Percentiles rank a stretch among this genome's conserved stretches.
These are phyloP conservation scores for Haplosporangium gracile DNA, from an alignment of 192 early-diverging fungal genomes.

Conservation along the genomic window DNA sequence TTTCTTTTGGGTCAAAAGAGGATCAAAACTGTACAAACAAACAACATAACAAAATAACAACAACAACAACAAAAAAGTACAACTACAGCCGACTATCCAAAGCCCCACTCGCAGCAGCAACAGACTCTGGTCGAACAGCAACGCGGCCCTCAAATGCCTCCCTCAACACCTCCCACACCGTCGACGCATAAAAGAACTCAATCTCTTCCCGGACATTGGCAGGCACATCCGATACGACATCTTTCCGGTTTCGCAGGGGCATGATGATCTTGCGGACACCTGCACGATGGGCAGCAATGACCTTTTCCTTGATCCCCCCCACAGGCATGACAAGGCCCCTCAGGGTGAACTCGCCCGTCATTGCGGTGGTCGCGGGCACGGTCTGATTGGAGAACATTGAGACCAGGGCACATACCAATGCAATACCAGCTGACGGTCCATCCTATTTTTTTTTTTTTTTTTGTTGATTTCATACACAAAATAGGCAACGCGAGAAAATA, in stretches of 20 bases:
- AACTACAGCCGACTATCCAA: constrained; percentile 36
- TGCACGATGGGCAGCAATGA: constrained; percentile 81
- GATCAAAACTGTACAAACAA: background rate
- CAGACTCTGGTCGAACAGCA: background rate
- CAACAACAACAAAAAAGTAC: background rate
- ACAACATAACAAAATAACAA: too few species aligned
- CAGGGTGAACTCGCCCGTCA: constrained; percentile 90
- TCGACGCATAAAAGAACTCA: constrained; percentile 74
- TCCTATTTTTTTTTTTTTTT: constrained; percentile 55
- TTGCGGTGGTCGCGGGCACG: constrained; percentile 68
- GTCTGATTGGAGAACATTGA: constrained; percentile 73
- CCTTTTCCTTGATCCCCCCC: constrained; percentile 89
- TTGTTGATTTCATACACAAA: background rate
- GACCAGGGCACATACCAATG: constrained; percentile 81
- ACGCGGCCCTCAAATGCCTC: constrained; percentile 59
- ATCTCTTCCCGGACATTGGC: constrained; percentile 70
- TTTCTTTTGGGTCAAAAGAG: too few species aligned
- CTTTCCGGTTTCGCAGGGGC: constrained; percentile 75
- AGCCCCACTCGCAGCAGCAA: background rate
- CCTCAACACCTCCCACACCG: constrained; percentile 72
- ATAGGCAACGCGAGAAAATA: too few species aligned
- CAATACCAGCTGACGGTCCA: constrained; percentile 76
- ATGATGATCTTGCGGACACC: constrained; percentile 77
- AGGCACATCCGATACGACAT: constrained; percentile 77
- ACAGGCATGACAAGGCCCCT: constrained; percentile 83